Evolutionary conservation across 768 basidiomycete species (phyloP), one percentile per base, ranked within the genome.

Genomic region (Collybia sp.): DNA sequence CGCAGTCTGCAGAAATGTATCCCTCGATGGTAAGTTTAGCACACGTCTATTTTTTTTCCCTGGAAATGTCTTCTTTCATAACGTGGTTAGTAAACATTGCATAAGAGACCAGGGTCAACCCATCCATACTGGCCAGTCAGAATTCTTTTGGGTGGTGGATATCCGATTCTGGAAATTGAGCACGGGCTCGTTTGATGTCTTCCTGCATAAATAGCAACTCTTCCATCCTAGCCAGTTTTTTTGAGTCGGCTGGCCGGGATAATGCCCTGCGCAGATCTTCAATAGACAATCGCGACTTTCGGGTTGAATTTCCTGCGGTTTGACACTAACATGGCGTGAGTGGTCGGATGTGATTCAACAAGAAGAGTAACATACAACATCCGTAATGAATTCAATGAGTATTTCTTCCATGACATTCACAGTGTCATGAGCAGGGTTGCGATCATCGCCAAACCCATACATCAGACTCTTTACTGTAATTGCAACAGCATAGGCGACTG

Each of bases 381-480:
- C 93, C 30, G 83, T 80, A 53, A 96, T 89, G 53, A 89, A 93
- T 62, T 93, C 91, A 36, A 93, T 79, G 42, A 95, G 68, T 44
- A 95, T 92, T 59, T 95, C 92, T 60, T 95, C 92, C 89, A 95
- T 88, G 33, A 94, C 87, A 52, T 81, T 85, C 19, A 93, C 88
- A 0, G 88, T 88, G 55, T 96, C 93, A 33, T 79, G 85, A 2
- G 90, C 85, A 0, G 92, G 89, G 53, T 90, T 88, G 12, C 86
- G 75, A 59, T 92, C 91, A 60, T 96, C 93, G 10, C 93, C 93
- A 64, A 95, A 96, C 20, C 89, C 92, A 58, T 92, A 94, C 91
- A 93, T 92, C 42, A 93, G 68, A 50, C 76, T 88, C 54, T 84
- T 82, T 48, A 93, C 91, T 91, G 54, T 11, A 43, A 45, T 46